Conservation (phyloP, 208 protist genomes). For the Leishmania guyanensis region DNA sequence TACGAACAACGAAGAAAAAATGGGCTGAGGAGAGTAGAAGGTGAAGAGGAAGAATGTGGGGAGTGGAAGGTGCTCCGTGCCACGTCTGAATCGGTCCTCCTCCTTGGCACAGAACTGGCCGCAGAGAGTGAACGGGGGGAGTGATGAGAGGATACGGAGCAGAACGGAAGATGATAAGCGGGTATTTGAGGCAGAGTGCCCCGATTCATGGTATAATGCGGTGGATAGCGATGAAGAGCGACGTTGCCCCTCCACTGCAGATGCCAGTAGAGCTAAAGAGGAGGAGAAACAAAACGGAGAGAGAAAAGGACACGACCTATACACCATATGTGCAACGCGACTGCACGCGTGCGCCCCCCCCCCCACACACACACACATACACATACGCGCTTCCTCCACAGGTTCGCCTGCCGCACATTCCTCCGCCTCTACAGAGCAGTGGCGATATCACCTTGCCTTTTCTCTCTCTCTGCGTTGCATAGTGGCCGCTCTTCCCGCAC, state of each 20-base stretch:
- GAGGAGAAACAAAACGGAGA: neutral
- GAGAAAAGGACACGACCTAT: neutral
- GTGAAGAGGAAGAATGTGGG: constrained; percentile 1
- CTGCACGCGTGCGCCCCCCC: neutral
- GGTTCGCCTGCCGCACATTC: neutral
- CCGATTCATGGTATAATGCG: neutral
- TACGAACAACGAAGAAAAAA: constrained; percentile 3
- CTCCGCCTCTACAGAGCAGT: neutral
- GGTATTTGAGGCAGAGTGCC: neutral
- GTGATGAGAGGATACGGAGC: neutral
- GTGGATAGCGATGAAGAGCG: neutral
- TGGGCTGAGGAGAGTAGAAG: neutral
- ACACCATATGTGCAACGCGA: neutral
- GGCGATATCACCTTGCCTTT: neutral
- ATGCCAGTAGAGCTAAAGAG: neutral
- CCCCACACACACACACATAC: too few relatives aligned
- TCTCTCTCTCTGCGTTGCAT: neutral
- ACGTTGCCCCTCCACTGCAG: neutral
- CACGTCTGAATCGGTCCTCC: neutral
- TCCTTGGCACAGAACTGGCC: neutral
- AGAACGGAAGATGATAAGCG: neutral
- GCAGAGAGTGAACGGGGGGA: neutral
- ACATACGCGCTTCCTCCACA: neutral
- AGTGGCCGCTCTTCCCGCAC: neutral
- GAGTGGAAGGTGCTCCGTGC: neutral